Percentiles rank a stretch among this genome's conserved stretches.
Conservation (phyloP, 495 filamentous ascomycete genomes). For the Aspergillus biplanus region DNA sequence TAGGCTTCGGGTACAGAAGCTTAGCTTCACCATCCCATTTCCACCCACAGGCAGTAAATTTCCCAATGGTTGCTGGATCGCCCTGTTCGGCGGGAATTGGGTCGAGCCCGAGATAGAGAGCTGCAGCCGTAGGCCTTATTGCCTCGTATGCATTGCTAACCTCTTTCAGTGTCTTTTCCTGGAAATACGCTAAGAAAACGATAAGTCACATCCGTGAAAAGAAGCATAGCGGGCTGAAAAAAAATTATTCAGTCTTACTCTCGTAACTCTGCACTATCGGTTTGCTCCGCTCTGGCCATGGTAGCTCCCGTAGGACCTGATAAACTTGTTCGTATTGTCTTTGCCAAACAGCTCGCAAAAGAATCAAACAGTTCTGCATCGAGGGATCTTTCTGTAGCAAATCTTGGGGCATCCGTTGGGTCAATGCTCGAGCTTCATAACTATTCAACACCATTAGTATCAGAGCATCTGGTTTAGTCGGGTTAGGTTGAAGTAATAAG, state of each 20-base stretch:
- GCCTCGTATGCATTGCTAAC: conserved; percentile 54
- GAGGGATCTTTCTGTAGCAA: conserved; percentile 43
- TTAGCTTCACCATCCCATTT: conserved; percentile 44
- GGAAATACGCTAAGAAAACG: conserved; percentile 40
- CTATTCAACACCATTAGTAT: conserved; percentile 32
- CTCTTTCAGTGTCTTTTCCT: conserved; percentile 50
- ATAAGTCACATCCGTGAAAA: background rate
- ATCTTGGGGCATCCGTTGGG: conserved; percentile 48
- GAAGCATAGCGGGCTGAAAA: background rate
- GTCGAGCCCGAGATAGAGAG: conserved; percentile 52
- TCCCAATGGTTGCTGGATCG: conserved; percentile 39
- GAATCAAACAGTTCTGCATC: conserved; percentile 47
- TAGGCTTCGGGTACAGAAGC: conserved; percentile 45
- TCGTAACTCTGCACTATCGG: conserved; percentile 49
- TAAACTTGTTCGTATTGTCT: conserved; percentile 48
- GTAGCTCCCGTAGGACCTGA: conserved; percentile 40
- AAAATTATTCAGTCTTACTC: conserved; percentile 29
- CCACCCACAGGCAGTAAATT: conserved; percentile 50
- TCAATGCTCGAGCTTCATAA: conserved; percentile 56
- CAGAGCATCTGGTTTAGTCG: background rate
- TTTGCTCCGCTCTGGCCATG: conserved; percentile 47
- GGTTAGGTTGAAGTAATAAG: background rate
- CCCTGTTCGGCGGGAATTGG: conserved; percentile 32
- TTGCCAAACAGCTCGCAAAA: conserved; percentile 56
- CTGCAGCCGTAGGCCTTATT: conserved; percentile 49